Conservation (phyloP, 208 protist genomes). For the Leptomonas seymouri region DNA sequence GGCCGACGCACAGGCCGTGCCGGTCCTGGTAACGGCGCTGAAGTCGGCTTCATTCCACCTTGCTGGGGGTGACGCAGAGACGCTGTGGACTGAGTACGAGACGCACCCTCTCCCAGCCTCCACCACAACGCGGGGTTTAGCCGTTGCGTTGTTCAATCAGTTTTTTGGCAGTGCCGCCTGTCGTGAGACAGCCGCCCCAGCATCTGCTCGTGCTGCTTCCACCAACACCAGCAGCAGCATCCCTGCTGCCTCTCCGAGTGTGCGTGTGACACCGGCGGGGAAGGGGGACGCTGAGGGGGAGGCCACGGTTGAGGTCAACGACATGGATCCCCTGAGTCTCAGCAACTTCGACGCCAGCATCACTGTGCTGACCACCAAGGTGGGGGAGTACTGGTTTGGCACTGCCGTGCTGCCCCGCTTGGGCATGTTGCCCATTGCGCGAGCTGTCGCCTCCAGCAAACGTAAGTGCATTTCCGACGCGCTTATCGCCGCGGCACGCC, state of each 20-base stretch:
- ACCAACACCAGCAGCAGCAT: too few relatives aligned
- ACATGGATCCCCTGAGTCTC: background rate
- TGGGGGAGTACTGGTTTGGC: constrained; percentile 81
- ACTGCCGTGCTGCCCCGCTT: constrained; percentile 61
- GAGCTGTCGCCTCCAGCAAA: constrained; percentile 66
- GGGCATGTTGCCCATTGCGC: constrained; percentile 62
- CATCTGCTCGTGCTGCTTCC: too few relatives aligned
- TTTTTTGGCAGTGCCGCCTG: constrained; percentile 52
- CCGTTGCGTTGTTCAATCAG: constrained; percentile 66
- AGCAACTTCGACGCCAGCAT: constrained; percentile 27
- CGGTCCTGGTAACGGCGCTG: constrained; percentile 68
- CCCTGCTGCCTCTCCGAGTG: too few relatives aligned
- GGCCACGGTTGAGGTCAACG: background rate
- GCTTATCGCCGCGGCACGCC: constrained; percentile 70
- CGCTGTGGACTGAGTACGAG: constrained; percentile 87
- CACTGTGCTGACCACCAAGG: constrained; percentile 45
- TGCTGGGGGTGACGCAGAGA: constrained; percentile 61
- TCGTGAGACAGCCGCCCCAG: background rate
- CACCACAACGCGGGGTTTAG: constrained; percentile 42
- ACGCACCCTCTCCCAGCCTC: constrained; percentile 53
- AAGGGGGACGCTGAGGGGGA: background rate
- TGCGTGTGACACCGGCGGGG: too few relatives aligned
- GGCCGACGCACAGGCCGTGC: constrained; percentile 55
- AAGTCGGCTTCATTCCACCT: constrained; percentile 67
- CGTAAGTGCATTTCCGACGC: constrained; percentile 55